Base-by-base conservation (phyloP, 1,284 basidiomycete genomes). In the Cystobasidium sp. region DNA sequence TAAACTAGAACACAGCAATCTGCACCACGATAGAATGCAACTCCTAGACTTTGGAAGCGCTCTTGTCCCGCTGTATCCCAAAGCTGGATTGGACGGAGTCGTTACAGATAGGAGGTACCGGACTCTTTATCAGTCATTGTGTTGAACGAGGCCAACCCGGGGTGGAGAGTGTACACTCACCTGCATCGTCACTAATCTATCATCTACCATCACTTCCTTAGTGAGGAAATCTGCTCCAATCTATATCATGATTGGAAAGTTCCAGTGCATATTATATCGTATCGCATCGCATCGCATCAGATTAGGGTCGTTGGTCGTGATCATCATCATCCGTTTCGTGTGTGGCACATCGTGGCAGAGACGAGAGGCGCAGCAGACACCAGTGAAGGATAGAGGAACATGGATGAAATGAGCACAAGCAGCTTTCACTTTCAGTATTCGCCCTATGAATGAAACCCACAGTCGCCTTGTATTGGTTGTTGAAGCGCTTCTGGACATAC, bases 31-130 rank as follows among this genome's bases (percentile, higher is more conserved):
- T 99, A 99, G 85, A 99, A 99, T 6, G 96, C 96, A 46, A 98
- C 96, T 58, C 96, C 96, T 61, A 99, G 88, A 6, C 94, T 97
- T 84, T 99, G 96, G 88, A 99, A 99, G 68, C 96, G 92, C 84
- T 99, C 96, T 85, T 99, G 96, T 44, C 97, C 97, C 10, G 97
- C 97, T 55, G 97, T 99, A 82, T 99, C 97, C 97, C 97, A 99
- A 68, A 99, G 87, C 92, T 96, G 73, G 18, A 51, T 31, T 31
- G 6, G 16, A 51, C 8, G 1, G 31, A 53, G 44, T n/a, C 51
- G 58, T 9, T 44, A 10, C 24, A 31, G 31, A 31, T 31, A 31
- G 31, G 31, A 31, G 31, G 31, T 5, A 31, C 31, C 31, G 31
- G 31, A 2, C 2, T 31, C 5, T 1, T 31, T 31, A 58, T 39